These are phyloP conservation scores for Didymella pomorum DNA, from an alignment of 2,329 filamentous ascomycete species.

Conservation along the genomic window DNA sequence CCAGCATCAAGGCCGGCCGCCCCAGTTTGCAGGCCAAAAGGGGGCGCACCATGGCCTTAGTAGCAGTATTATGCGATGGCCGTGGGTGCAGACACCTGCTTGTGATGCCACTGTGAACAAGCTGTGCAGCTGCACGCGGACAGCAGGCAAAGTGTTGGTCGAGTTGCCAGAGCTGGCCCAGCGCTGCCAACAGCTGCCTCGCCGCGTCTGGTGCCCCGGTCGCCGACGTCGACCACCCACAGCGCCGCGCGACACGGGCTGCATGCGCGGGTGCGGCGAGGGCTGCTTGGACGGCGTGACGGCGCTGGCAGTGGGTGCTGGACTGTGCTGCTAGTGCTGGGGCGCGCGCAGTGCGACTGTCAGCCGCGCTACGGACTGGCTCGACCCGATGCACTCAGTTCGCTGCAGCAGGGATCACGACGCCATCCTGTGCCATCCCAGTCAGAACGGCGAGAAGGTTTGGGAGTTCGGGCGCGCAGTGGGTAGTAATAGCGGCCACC, in stretches of 20 bases:
- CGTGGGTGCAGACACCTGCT: background rate
- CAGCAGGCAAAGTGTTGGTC: background rate
- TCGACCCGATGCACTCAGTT: constrained; percentile 32
- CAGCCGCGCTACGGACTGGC: constrained; percentile 27
- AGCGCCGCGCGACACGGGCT: constrained; percentile 7
- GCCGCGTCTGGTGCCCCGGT: background rate
- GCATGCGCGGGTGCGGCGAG: constrained; percentile 14
- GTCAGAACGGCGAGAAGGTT: constrained; percentile 40
- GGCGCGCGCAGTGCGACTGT: constrained; percentile 3
- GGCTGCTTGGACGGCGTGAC: background rate
- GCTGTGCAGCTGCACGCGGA: background rate
- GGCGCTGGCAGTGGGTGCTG: background rate
- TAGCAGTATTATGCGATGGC: background rate
- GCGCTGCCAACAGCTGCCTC: background rate
- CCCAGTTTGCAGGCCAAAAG: constrained; percentile 15
- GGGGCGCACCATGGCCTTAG: constrained; percentile 12
- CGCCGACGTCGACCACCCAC: background rate
- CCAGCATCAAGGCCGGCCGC: constrained; percentile 17
- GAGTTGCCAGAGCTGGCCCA: background rate
- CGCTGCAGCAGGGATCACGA: constrained; percentile 34
- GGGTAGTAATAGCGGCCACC: constrained; percentile 43
- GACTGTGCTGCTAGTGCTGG: background rate
- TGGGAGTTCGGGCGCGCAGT: constrained; percentile 36
- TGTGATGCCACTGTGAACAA: background rate
- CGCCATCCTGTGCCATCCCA: constrained; percentile 25